A percentile compares a stretch with the other conserved stretches of the same genome.
Conservation (phyloP, 306 rosid species). For the Lathyrus oleraceus region DNA sequence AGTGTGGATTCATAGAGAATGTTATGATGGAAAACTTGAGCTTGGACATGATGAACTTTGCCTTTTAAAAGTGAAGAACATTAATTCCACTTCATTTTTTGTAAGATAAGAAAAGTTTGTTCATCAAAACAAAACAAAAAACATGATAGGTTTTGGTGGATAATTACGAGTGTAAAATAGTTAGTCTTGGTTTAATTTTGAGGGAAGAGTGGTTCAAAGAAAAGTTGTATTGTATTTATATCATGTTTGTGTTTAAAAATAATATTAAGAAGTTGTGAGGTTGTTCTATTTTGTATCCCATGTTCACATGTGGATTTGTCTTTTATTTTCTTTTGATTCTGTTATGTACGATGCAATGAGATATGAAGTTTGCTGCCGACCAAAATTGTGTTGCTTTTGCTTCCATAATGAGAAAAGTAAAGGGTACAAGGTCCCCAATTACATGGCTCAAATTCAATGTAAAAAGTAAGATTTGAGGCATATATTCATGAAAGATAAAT, state of each 20-base stretch:
- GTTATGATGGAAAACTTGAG: conserved; percentile 88
- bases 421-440: too few relatives aligned
- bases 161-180: conserved; percentile 4
- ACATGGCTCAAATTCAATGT: too few relatives aligned
- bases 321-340: background rate
- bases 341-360: background rate
- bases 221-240: conserved; percentile 11
- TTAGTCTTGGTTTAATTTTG: background rate
- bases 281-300: background rate
- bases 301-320: conserved; percentile 1
- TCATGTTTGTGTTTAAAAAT: conserved; percentile 32
- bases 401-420: too few relatives aligned
- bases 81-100: background rate
- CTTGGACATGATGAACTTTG: conserved; percentile 78
- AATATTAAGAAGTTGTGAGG: conserved; percentile 45
- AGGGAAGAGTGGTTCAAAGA: conserved; percentile 25
- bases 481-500: too few relatives aligned
- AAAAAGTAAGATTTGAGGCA: too few relatives aligned
- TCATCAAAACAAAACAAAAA: conserved; percentile 19
- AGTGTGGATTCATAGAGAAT: conserved; percentile 75
- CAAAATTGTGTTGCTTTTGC: conserved; percentile 9
- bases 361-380: conserved; percentile 14
- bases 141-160: background rate
- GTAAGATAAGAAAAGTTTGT: conserved; percentile 6
- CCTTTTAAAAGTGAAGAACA: conserved; percentile 40